Evolutionary conservation across 1,139 yeast genomes (phyloP).

Genomic region (Schizosaccharomyces versatilis): DNA sequence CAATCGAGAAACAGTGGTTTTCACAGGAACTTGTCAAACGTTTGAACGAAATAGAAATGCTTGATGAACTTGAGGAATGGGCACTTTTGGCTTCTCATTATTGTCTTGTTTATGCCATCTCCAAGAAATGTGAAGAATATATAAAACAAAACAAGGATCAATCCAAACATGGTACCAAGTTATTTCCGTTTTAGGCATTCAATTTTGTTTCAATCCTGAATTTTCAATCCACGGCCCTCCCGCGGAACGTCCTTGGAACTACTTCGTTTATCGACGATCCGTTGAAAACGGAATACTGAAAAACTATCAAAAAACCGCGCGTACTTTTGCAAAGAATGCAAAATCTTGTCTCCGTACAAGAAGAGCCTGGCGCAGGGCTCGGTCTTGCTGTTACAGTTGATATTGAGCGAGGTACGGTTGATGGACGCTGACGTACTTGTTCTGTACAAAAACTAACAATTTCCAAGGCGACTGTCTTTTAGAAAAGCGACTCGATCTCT

Average conservation of each 20-base stretch:
- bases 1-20: constrained; percentile 39
- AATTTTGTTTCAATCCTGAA: too few species aligned
- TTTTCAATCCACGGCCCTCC: too few species aligned
- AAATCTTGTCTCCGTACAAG: too few species aligned
- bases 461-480: not conserved
- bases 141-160: not conserved
- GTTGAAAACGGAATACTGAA: too few species aligned
- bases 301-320: too few species aligned
- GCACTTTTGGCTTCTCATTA: constrained; percentile 55
- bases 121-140: not conserved
- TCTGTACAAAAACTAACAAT: not conserved
- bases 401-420: not conserved
- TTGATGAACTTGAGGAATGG: constrained; percentile 82
- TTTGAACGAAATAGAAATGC: constrained; percentile 42
- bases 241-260: too few species aligned
- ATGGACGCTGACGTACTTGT: not conserved
- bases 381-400: not conserved
- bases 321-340: too few species aligned
- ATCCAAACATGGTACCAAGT: too few species aligned
- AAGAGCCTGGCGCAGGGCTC: not conserved
- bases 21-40: constrained; percentile 27
- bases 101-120: constrained; percentile 26
- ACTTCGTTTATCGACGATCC: too few species aligned
- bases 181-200: too few species aligned
- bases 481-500: not conserved